phyloP scores from a whole-genome alignment of 495 filamentous ascomycete genomes.

The Aspergillus avenaceus region DNA sequence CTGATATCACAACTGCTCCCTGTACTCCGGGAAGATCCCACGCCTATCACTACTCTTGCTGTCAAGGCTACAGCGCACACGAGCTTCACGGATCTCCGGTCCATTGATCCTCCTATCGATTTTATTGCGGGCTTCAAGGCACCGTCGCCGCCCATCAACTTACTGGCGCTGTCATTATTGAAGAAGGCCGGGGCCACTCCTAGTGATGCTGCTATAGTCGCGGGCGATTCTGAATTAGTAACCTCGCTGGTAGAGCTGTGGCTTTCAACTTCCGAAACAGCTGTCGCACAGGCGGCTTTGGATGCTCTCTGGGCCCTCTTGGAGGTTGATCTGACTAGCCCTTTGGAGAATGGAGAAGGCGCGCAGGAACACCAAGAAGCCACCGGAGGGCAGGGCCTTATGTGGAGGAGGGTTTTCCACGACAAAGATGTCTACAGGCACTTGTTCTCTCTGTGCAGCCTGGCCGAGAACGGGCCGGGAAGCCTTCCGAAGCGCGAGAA shows the following conservation, averaged over 20 bases:
- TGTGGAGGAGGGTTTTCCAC: slow-evolving; percentile 70
- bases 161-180: slow-evolving; percentile 65
- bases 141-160: slow-evolving; percentile 61
- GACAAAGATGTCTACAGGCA: slow-evolving; percentile 63
- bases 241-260: slow-evolving; percentile 61
- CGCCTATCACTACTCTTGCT: slow-evolving; percentile 42
- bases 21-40: slow-evolving; percentile 47
- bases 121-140: slow-evolving; percentile 52
- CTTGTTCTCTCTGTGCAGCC: slow-evolving; percentile 59
- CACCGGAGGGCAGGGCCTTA: slow-evolving; percentile 56
- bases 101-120: slow-evolving; percentile 43
- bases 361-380: slow-evolving; percentile 28
- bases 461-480: slow-evolving; percentile 33
- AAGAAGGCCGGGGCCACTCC: slow-evolving; percentile 61
- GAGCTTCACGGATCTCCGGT: slow-evolving; percentile 40
- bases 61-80: slow-evolving; percentile 34
- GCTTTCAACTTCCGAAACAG: slow-evolving; percentile 66
- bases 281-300: slow-evolving; percentile 66
- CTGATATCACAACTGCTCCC: slow-evolving; percentile 45
- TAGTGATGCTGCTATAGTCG: slow-evolving; percentile 64
- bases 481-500: slow-evolving; percentile 56
- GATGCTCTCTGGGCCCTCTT: slow-evolving; percentile 66
- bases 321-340: slow-evolving; percentile 53
- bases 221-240: slow-evolving; percentile 59
- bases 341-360: slow-evolving; percentile 42